Evolutionary conservation across 2,329 filamentous ascomycete genomes (phyloP), one percentile per base, ranked within the genome.

Genomic region (Aspergillus pseudoterreus): DNA sequence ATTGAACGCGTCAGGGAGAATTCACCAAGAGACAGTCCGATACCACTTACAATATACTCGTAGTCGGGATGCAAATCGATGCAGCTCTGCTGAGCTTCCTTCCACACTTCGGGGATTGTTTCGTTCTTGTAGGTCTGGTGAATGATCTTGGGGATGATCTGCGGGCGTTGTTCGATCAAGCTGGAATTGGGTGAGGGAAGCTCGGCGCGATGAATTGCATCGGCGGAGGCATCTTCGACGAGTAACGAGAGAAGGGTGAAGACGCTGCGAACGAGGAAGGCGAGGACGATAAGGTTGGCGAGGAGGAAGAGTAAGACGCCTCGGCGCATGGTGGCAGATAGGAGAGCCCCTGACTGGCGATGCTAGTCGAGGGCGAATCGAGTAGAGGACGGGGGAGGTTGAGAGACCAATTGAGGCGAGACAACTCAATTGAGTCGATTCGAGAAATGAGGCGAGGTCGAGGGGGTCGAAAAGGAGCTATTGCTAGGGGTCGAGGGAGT

Each of bases 41-140:
- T n/a, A 10, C 11, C 22, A 42, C 76, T 22, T 67, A 86, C 83
- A 74, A 80, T 89, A 73, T 89, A 89, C 65, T 90, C 85, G 67
- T 86, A 91, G 59, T 85, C 84, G 1, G 82, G 78, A 65, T 91
- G 87, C 46, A 85, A 67, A 19, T 85, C 79, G 49, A 84, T 73
- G 71, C 87, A 90, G 60, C 78, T 85, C 69, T 83, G 74, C 59
- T 88, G 85, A 30, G 85, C 79, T 9, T 77, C 78, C 52, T 76
- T 71, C 87, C 87, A 90, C 48, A 84, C 79, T 43, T 73, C 74
- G 0, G 87, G 87, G 36, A 90, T 83, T 41, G 78, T 82, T 50
- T 85, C 81, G 65, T 88, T 89, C 63, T 82, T 82, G 70, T 88
- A 89, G 9, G 86, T 89, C 68, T 90, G 86, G 73, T 90, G 86